phyloP scores from a whole-genome alignment of 257 asterid genomes.

The Solanum chiquidenum region DNA sequence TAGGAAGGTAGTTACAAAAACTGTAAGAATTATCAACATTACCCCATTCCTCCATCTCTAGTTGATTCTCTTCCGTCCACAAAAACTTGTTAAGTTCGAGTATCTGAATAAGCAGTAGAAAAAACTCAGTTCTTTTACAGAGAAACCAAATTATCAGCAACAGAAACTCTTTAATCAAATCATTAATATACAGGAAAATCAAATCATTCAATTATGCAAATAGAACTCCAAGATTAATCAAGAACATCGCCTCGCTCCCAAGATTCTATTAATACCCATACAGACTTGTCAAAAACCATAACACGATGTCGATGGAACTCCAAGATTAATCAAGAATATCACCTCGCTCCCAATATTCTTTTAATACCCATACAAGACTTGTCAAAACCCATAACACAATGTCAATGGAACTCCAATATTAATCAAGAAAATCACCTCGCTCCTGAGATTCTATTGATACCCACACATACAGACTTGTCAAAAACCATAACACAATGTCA shows the following conservation, averaged over 20 bases:
- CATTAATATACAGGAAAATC: neutral
- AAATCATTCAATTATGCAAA: neutral
- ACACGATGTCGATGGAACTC: no score
- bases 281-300: no score
- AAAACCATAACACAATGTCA: neutral
- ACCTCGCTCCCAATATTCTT: neutral
- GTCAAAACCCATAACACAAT: neutral
- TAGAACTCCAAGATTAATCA: neutral
- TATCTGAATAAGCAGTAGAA: neutral
- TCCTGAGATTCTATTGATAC: neutral
- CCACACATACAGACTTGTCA: neutral
- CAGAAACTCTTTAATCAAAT: neutral
- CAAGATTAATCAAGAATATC: neutral
- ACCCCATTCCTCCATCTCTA: constrained; percentile 90
- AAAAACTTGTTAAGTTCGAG: neutral
- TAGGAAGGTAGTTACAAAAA: neutral
- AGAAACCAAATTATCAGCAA: neutral
- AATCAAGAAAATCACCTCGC: neutral
- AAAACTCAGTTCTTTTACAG: neutral
- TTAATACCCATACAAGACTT: neutral
- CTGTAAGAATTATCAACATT: neutral
- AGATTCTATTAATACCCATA: no score
- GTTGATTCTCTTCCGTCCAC: constrained; percentile 10
- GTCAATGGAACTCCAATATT: neutral
- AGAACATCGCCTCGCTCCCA: no score